Conservation (phyloP, 495 filamentous ascomycete species). For the Letharia columbiana region DNA sequence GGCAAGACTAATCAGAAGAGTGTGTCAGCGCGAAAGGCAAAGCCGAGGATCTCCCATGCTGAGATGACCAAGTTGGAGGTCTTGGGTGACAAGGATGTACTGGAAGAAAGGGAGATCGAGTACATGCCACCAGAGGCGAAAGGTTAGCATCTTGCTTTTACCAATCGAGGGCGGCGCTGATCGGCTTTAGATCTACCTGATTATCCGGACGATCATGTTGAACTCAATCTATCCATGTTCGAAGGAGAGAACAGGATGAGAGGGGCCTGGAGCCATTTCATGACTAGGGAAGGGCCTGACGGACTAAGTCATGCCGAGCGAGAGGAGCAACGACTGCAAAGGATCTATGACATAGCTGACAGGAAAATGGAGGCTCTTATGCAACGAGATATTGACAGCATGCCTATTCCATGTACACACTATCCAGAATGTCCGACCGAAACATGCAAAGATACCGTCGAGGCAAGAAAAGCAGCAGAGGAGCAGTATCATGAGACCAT, state of each 20-base stretch:
- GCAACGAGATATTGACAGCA: constrained; percentile 19
- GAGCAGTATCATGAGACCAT: constrained; percentile 49
- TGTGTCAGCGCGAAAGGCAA: constrained; percentile 42
- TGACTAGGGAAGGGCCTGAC: constrained; percentile 26
- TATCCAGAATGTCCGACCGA: constrained; percentile 22
- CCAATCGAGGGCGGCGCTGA: not conserved
- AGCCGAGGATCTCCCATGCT: constrained; percentile 20
- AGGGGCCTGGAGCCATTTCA: constrained; percentile 26
- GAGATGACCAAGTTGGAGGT: constrained; percentile 26
- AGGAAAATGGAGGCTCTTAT: constrained; percentile 18
- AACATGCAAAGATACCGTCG: constrained; percentile 21
- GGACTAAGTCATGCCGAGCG: constrained; percentile 23
- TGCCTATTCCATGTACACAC: constrained; percentile 19
- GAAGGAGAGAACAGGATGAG: constrained; percentile 17
- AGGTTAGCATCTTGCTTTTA: constrained; percentile 30
- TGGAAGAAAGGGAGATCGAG: constrained; percentile 48
- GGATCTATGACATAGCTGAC: constrained; percentile 16
- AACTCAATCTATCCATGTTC: constrained; percentile 30
- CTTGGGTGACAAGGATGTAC: constrained; percentile 23
- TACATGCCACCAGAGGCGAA: constrained; percentile 63
- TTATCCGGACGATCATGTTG: constrained; percentile 64
- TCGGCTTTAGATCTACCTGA: constrained; percentile 55
- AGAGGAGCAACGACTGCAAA: constrained; percentile 17
- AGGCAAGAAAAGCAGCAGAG: constrained; percentile 20
- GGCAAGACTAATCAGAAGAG: constrained; percentile 41